Evolutionary conservation across 129 eudicot genomes (phyloP).

Genomic region (Chrysanthemum seticuspe): DNA sequence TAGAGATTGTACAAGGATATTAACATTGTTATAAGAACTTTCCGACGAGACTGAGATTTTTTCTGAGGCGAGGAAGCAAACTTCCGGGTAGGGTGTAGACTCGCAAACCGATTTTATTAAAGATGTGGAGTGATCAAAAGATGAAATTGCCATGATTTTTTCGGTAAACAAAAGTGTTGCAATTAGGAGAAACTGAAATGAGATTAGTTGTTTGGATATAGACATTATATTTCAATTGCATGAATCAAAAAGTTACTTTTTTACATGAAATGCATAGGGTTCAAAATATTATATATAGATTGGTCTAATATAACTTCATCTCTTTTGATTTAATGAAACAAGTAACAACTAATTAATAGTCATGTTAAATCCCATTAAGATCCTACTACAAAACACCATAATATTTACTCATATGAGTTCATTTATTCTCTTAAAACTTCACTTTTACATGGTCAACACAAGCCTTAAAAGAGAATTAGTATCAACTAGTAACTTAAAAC

Average conservation of each 20-base stretch:
- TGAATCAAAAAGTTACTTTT: not conserved
- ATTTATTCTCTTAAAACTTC: too few relatives aligned
- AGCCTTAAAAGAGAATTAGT: too few relatives aligned
- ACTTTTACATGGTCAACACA: too few relatives aligned
- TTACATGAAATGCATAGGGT: too few relatives aligned
- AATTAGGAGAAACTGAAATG: conserved; percentile 1
- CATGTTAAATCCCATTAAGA: too few relatives aligned
- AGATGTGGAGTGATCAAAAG: conserved; percentile 6
- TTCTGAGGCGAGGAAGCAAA: conserved; percentile 45
- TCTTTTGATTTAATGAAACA: too few relatives aligned
- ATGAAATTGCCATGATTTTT: not conserved
- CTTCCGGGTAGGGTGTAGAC: conserved; percentile 72
- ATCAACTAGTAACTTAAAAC: too few relatives aligned
- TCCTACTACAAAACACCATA: too few relatives aligned
- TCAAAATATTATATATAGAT: too few relatives aligned
- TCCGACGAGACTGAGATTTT: conserved; percentile 43
- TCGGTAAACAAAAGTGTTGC: not conserved
- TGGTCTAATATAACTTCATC: too few relatives aligned
- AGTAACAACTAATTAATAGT: too few relatives aligned
- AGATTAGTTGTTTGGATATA: conserved; percentile 9
- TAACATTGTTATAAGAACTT: conserved; percentile 43
- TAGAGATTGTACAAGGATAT: conserved; percentile 57
- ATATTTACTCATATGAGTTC: too few relatives aligned
- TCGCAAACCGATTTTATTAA: conserved; percentile 43
- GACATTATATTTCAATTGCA: conserved; percentile 5